phyloP scores from a whole-genome alignment of 2,329 filamentous ascomycete species.

The Cladosporium velox region DNA sequence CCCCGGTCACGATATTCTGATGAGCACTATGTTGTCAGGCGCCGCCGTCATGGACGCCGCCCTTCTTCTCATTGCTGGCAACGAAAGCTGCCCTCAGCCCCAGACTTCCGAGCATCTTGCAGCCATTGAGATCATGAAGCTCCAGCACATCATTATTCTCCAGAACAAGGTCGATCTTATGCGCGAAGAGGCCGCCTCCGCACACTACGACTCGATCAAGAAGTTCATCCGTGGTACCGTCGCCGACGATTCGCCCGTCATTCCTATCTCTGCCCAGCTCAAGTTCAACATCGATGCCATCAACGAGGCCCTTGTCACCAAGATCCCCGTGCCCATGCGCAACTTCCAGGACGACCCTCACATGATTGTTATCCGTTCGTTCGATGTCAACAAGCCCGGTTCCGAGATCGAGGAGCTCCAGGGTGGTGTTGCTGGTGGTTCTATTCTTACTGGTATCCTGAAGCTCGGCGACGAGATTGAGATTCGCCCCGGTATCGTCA shows the following conservation, averaged over 20 bases:
- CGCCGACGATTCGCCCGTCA: constrained; percentile 90
- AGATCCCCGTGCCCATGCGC: constrained; percentile 86
- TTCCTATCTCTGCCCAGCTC: constrained; percentile 94
- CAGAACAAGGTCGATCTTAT: constrained; percentile 99
- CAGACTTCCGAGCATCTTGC: constrained; percentile 98
- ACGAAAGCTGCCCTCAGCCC: constrained; percentile 96
- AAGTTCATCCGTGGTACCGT: constrained; percentile 99
- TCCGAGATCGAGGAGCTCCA: constrained; percentile 98
- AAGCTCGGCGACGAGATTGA: constrained; percentile 98
- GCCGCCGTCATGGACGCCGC: constrained; percentile 99
- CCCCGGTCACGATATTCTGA: constrained; percentile 99
- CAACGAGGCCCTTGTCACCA: constrained; percentile 93
- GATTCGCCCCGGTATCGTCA: constrained; percentile 97
- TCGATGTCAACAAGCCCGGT: constrained; percentile 99
- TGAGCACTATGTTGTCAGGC: constrained; percentile 99
- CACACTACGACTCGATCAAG: constrained; percentile 94
- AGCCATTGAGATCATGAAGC: constrained; percentile 99
- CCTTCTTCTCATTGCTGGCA: constrained; percentile 92
- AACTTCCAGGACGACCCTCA: constrained; percentile 91
- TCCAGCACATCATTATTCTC: constrained; percentile 98
- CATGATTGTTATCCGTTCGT: constrained; percentile 99
- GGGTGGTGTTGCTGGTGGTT: constrained; percentile 96
- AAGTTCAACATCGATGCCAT: constrained; percentile 99
- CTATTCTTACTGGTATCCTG: constrained; percentile 92
- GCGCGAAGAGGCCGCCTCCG: constrained; percentile 88